Evolutionary conservation across 352 stramenopile genomes (phyloP).

Genomic region (Globisporangium cylindrosporum): DNA sequence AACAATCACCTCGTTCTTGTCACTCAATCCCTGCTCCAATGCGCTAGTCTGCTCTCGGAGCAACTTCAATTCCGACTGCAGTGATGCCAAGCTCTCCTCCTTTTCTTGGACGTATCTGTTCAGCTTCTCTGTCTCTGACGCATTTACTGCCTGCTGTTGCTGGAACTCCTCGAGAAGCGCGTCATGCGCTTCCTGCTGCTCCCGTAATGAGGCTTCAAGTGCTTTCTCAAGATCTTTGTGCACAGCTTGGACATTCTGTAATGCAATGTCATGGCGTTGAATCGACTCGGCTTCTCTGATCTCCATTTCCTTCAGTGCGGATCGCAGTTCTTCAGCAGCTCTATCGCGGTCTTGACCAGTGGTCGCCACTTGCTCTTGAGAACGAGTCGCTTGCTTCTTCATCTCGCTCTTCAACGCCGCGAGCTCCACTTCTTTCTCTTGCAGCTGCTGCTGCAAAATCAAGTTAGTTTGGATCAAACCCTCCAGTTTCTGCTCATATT

Average conservation of each 20-base stretch:
- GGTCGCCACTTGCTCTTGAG: not conserved
- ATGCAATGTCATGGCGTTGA: not conserved
- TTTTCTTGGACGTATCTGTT: not conserved
- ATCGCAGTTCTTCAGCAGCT: not conserved
- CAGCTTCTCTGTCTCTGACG: not conserved
- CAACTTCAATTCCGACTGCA: not conserved
- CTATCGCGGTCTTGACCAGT: not conserved
- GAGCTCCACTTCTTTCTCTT: slow-evolving; percentile 4
- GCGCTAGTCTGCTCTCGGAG: not conserved
- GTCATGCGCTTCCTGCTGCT: not conserved
- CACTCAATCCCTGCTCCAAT: not conserved
- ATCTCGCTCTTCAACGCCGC: not conserved
- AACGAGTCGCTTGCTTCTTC: not conserved
- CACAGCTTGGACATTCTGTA: not conserved
- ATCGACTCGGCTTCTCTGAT: not conserved
- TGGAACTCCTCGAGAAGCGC: not conserved
- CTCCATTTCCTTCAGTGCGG: not conserved
- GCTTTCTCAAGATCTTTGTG: not conserved
- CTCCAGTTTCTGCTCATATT: not conserved
- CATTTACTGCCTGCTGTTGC: not conserved
- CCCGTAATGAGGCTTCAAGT: not conserved
- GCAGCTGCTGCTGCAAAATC: slow-evolving; percentile 6
- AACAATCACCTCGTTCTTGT: not conserved
- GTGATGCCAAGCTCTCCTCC: not conserved
- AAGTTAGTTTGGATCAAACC: not conserved